Evolutionary conservation across 495 filamentous ascomycete genomes (phyloP).

Genomic region (Cercophora newfieldiana): DNA sequence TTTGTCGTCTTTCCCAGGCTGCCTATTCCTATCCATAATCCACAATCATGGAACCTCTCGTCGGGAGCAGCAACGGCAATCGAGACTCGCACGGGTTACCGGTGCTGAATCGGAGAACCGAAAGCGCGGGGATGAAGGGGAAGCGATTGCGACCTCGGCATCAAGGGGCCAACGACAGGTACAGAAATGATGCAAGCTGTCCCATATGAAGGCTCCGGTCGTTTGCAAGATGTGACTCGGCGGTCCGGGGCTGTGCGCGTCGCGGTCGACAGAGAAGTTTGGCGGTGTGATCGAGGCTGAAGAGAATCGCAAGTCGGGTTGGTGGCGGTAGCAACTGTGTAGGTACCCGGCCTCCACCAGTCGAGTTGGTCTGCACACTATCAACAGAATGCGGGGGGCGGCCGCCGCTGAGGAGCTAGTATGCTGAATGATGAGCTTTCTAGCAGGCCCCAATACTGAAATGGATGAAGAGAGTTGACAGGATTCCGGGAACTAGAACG

Average conservation of each 20-base stretch:
- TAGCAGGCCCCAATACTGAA: slow-evolving; percentile 22
- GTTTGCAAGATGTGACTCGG: background rate
- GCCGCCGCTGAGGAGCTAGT: background rate
- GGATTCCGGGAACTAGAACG: slow-evolving; percentile 17
- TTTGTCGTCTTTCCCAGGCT: slow-evolving; percentile 24
- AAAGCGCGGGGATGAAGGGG: background rate
- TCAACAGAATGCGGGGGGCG: background rate
- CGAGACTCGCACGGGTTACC: slow-evolving; percentile 7
- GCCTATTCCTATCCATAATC: slow-evolving; percentile 19
- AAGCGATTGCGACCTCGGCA: slow-evolving; percentile 15
- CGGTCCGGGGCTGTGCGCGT: slow-evolving; percentile 2
- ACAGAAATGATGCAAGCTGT: background rate
- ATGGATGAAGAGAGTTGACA: slow-evolving; percentile 34
- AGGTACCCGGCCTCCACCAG: background rate
- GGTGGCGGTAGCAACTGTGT: background rate
- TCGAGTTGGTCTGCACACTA: background rate
- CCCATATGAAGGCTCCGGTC: background rate
- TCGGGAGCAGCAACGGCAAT: slow-evolving; percentile 1
- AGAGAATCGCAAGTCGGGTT: background rate
- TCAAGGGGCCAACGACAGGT: slow-evolving; percentile 11
- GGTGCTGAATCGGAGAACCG: slow-evolving; percentile 6
- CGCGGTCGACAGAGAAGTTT: background rate
- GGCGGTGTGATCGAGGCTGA: slow-evolving; percentile 9
- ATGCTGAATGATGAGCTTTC: background rate
- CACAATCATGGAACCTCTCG: slow-evolving; percentile 22